Evolutionary conservation across 2,329 filamentous ascomycete species (phyloP).

Genomic region (Aureobasidium sp.): DNA sequence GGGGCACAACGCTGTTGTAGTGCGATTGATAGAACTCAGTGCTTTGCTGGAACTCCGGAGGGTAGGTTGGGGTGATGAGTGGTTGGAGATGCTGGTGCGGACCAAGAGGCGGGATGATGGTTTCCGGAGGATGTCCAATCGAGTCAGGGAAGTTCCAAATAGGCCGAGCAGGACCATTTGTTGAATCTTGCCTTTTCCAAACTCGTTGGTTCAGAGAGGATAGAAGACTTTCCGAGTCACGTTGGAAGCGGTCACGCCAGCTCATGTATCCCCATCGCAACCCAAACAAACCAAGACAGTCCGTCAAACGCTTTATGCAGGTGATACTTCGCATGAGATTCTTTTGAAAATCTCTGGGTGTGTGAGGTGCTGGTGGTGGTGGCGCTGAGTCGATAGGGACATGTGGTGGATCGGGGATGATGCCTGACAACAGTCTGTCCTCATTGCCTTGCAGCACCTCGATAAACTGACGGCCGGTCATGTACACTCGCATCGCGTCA

Average conservation of each 20-base stretch:
- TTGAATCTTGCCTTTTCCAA: slow-evolving; percentile 20
- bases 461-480: slow-evolving; percentile 50
- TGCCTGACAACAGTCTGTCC: slow-evolving; percentile 34
- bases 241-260: slow-evolving; percentile 41
- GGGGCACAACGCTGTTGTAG: not conserved
- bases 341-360: slow-evolving; percentile 22
- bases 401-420: slow-evolving; percentile 33
- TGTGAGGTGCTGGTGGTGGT: slow-evolving; percentile 27
- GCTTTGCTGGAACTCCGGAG: slow-evolving; percentile 9
- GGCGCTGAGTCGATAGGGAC: slow-evolving; percentile 29
- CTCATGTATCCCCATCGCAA: slow-evolving; percentile 41
- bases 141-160: not conserved
- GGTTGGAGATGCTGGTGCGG: slow-evolving; percentile 3
- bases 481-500: slow-evolving; percentile 77
- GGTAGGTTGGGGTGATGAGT: slow-evolving; percentile 6
- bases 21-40: not conserved
- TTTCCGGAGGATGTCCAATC: not conserved
- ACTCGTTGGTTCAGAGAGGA: slow-evolving; percentile 34
- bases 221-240: slow-evolving; percentile 33
- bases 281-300: slow-evolving; percentile 38
- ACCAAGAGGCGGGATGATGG: not conserved
- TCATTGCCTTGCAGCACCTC: slow-evolving; percentile 47
- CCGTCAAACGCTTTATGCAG: slow-evolving; percentile 40
- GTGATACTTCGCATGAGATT: slow-evolving; percentile 34
- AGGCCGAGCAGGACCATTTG: not conserved